Evolutionary conservation across 139 green algal species (phyloP).

Genomic region (Closterium sp.): DNA sequence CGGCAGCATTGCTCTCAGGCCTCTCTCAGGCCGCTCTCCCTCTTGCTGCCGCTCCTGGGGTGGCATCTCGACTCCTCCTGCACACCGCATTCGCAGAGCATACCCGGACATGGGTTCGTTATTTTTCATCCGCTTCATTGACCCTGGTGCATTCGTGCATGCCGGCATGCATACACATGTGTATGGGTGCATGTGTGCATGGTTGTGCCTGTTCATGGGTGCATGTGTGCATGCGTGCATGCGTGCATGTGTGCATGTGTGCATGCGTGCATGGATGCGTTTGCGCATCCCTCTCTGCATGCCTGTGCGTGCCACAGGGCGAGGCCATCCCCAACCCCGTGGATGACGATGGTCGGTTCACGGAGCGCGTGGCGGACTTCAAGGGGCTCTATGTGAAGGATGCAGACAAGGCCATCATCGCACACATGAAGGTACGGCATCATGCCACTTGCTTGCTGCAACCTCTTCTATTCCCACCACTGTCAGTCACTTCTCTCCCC

Average conservation of each 20-base stretch:
- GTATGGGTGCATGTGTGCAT: not conserved
- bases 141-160: constrained; percentile 23
- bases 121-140: not conserved
- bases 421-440: constrained; percentile 44
- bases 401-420: constrained; percentile 93
- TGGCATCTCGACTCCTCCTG: not conserved
- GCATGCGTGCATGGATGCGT: not conserved
- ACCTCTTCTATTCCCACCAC: too few relatives aligned
- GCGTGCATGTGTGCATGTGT: not conserved
- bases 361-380: constrained; percentile 72
- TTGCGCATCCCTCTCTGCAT: not conserved
- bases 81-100: not conserved
- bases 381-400: constrained; percentile 55
- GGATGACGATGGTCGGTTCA: constrained; percentile 86
- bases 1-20: too few relatives aligned
- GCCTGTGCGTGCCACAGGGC: constrained; percentile 55
- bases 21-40: too few relatives aligned
- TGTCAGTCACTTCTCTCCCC: too few relatives aligned
- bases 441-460: not conserved
- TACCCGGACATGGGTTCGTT: not conserved
- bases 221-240: not conserved
- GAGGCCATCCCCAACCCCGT: constrained; percentile 83
- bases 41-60: not conserved
- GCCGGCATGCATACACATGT: not conserved
- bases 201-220: too few relatives aligned